Base-by-base conservation (phyloP, 2,329 filamentous ascomycete species). In the Myrmaecium sp. region DNA sequence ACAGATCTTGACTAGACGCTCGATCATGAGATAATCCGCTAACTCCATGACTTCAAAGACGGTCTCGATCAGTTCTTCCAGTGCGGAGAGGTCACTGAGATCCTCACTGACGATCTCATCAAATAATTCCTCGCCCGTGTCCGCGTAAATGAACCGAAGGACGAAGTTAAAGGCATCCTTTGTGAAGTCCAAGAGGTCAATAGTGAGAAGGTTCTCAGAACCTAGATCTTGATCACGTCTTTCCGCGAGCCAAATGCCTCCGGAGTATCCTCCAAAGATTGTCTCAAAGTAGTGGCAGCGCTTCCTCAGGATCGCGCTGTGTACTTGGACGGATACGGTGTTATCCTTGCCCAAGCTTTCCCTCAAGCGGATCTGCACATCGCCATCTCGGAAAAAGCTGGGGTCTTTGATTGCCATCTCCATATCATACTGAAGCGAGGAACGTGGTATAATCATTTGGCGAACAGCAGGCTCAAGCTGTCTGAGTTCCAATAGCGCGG, bases 1-100 rank as follows among this genome's bases (percentile, higher is more conserved):
- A 47, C 89, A 95, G 15, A 91, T 72, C 46, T 93, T 80, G 4
- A 81, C 82, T 4, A 98, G 57, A 5, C 84, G 68, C 46, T 94
- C 83, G 24, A 98, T 65, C 84, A 98, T 94, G 30, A 98, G 58
- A 50, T 98, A 86, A 44, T 98, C 89, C 8, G 84, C 82, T 27
- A 81, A 75, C 30, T 72, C 72, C 66, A 95, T 75, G 23, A 95
- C 79, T 39, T 93, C 83, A 54, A 95, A 66, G 6, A 94, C 65
- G n/a, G 89, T 59, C 39, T 95, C 83, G 4, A 84, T 70, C 35
- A 93, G 83, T 23, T 83, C 76, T 37, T 94, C 83, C 5, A 92
- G 37, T 14, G 49, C 49, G 9, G 52, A 37, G 7, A 49, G 34
- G 21, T 53, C 49, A 11, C 51, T 51, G 5, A 52, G 53, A 33